Percentiles rank a stretch among this genome's conserved stretches.
Conservation (phyloP, 78 protist species). For the Cavenderia fasciculata region DNA sequence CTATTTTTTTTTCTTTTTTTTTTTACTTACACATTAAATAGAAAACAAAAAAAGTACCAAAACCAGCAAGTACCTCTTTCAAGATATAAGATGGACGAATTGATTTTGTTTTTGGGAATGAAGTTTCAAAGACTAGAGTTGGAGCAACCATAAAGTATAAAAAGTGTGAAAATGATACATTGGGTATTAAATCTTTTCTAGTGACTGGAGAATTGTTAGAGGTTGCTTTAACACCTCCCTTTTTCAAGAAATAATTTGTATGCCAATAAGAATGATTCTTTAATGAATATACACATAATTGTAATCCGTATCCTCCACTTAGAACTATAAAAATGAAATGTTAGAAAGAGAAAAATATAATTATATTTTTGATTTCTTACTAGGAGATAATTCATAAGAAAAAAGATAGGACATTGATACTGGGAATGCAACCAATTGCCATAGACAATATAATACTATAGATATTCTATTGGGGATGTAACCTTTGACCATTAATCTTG, state of each 20-base stretch:
- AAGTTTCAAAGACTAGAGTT: conserved; percentile 75
- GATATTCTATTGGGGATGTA: conserved; percentile 12
- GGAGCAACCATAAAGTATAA: conserved; percentile 75
- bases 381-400: conserved; percentile 53
- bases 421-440: conserved; percentile 35
- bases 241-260: conserved; percentile 38
- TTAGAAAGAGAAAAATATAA: not conserved
- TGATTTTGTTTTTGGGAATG: conserved; percentile 71
- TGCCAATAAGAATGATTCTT: conserved; percentile 76
- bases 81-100: conserved; percentile 41
- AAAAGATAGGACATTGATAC: conserved; percentile 7
- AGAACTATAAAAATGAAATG: conserved; percentile 4
- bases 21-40: conserved; percentile 31
- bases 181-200: conserved; percentile 55
- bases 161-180: conserved; percentile 18
- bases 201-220: conserved; percentile 12
- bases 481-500: conserved; percentile 8
- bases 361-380: conserved; percentile 8
- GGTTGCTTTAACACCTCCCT: conserved; percentile 30
- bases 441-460: conserved; percentile 16
- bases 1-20: too few relatives aligned
- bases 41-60: conserved; percentile 56
- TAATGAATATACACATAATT: conserved; percentile 56
- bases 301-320: conserved; percentile 70
- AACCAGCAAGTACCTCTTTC: conserved; percentile 48